Percentiles rank a stretch among this genome's conserved stretches.
phyloP scores from a whole-genome alignment of 495 filamentous ascomycete genomes.

The Hypoxylon lienhwacheense region DNA sequence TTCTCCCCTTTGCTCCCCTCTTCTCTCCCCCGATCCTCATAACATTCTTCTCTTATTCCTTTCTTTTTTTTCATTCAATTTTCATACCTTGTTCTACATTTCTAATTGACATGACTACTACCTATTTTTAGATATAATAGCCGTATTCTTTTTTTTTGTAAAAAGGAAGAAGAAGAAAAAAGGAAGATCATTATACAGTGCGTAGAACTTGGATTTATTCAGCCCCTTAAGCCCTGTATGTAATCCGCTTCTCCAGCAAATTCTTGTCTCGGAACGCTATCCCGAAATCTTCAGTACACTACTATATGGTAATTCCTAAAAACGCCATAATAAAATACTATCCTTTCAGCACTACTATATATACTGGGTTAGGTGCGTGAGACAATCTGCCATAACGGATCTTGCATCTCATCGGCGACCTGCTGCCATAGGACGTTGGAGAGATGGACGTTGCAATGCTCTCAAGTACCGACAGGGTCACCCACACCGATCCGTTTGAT shows the following conservation, averaged over 20 bases:
- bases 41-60: no score
- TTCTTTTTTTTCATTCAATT: not conserved
- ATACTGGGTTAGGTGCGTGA: constrained; percentile 8
- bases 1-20: not conserved
- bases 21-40: no score
- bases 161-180: no score
- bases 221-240: no score
- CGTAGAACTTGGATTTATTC: no score
- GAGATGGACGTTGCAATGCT: not conserved
- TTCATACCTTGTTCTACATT: no score
- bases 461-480: not conserved
- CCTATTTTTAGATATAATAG: no score
- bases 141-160: constrained; percentile 3
- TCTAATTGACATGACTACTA: no score
- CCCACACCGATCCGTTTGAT: no score
- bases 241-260: constrained; percentile 13
- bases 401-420: constrained; percentile 31
- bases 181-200: no score
- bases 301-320: not conserved
- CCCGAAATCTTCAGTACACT: not conserved
- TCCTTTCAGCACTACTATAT: no score
- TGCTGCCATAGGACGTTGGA: not conserved
- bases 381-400: constrained; percentile 22
- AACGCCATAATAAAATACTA: not conserved
- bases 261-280: constrained; percentile 10